Base-by-base conservation (phyloP, 768 basidiomycete genomes). In the Suillus weaverae region DNA sequence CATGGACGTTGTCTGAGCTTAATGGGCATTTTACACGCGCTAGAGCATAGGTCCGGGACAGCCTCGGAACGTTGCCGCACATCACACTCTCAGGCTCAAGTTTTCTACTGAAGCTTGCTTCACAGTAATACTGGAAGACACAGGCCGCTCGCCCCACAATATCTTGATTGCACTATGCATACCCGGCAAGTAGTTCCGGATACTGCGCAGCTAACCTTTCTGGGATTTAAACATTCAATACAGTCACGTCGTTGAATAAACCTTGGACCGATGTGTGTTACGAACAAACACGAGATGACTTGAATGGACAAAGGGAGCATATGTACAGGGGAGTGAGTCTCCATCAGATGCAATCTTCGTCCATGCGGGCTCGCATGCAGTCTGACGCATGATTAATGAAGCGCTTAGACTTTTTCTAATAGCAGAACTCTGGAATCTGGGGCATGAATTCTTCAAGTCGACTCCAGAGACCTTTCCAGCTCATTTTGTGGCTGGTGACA, bases 361-460 rank as follows among this genome's bases (percentile, higher is more conserved):
- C 62, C 73, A 54, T 78, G 80, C 78, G 41, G 51, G 64, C n/a
- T 13, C 14, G 32, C n/a, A 30, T 26, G 22, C 38, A 11, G 7
- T 4, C n/a, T 11, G 18, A 13, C 41, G 7, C 36, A 39, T n/a
- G 11, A 14, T 2, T 41, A 18, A 20, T 35, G 36, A 41, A 38
- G 3, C 22, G 20, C 33, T 20, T 4, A 6, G 16, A 61, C 16
- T 50, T 35, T 54, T 10, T 26, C 43, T 20, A n/a, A 9, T 20
- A 20, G 84, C 64, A 87, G 86, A 74, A 6, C 88, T 84, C 67
- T 88, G 85, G 85, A 77, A 84, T 5, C 75, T 82, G 5, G 87
- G 88, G 1, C 86, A 88, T 68, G 78, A 84, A 44, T 74, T 89
- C 16, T 90, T 88, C 78, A 81, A 71, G 60, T 79, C 83, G 4